Percentiles rank a stretch among this genome's conserved stretches.
phyloP scores from a whole-genome alignment of 345 rosid genomes.

The Abelmoschus esculentus region DNA sequence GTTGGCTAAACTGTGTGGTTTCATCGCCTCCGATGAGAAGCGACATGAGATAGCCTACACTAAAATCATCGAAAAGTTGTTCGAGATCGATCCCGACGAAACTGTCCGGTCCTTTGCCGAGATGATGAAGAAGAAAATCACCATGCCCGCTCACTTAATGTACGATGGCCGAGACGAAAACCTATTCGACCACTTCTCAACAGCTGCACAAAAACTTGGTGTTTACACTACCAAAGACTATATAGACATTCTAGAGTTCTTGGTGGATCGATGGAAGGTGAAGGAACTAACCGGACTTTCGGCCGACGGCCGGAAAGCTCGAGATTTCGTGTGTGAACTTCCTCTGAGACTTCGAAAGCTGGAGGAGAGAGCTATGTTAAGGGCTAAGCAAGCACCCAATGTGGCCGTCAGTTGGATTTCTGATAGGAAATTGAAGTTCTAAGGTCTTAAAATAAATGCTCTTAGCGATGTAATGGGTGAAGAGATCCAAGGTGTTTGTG shows the following conservation, averaged over 20 bases:
- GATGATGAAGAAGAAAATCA: constrained; percentile 32
- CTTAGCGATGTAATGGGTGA: no score
- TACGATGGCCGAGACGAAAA: constrained; percentile 16
- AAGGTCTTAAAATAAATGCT: no score
- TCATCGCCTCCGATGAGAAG: constrained; percentile 31
- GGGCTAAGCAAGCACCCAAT: background rate
- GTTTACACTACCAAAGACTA: constrained; percentile 28
- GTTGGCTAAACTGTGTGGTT: constrained; percentile 34
- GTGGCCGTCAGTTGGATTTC: constrained; percentile 12
- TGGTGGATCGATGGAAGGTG: constrained; percentile 27
- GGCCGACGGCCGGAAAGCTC: constrained; percentile 20
- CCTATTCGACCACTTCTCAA: constrained; percentile 25
- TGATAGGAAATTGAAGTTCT: no score
- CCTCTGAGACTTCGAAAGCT: constrained; percentile 19
- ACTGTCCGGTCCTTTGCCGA: constrained; percentile 26
- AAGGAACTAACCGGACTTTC: constrained; percentile 24
- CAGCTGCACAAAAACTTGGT: constrained; percentile 25
- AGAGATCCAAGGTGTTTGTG: no score
- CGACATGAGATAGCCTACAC: constrained; percentile 33
- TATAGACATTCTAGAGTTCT: constrained; percentile 26
- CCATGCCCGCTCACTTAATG: constrained; percentile 23
- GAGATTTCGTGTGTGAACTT: constrained; percentile 30
- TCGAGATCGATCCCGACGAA: constrained; percentile 33
- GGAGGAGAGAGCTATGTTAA: constrained; percentile 9
- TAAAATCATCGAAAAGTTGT: constrained; percentile 28